phyloP scores from a whole-genome alignment of 139 green algal genomes.

The Ostreobium quekettii region DNA sequence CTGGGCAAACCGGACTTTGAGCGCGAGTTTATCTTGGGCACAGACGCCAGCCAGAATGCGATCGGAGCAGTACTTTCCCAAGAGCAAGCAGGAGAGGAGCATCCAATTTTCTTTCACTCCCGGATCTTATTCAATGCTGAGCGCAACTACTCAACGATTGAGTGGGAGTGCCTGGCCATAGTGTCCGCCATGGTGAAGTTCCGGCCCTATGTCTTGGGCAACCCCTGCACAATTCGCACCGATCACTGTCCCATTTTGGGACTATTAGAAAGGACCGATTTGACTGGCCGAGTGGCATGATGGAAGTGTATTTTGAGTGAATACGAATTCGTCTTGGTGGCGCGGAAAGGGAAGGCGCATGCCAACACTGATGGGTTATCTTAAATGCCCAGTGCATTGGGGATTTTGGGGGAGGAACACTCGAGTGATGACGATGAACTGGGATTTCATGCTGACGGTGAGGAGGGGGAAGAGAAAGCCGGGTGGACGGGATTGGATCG shows the following conservation, averaged over 20 bases:
- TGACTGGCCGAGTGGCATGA: not conserved
- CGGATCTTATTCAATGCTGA: not conserved
- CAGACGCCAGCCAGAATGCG: not conserved
- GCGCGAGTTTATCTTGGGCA: not conserved
- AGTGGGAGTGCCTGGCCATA: not conserved
- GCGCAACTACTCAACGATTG: not conserved
- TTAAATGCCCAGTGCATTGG: too few relatives aligned
- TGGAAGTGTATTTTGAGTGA: too few relatives aligned
- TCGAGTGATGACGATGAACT: too few relatives aligned
- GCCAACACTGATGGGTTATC: too few relatives aligned
- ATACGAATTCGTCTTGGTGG: too few relatives aligned
- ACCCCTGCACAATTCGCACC: not conserved
- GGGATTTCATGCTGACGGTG: too few relatives aligned
- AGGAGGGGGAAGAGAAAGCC: too few relatives aligned
- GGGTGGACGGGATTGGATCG: too few relatives aligned
- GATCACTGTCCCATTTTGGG: not conserved
- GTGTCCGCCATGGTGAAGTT: not conserved
- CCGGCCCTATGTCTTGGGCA: not conserved
- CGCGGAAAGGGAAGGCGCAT: too few relatives aligned
- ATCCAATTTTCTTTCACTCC: not conserved
- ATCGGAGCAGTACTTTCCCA: not conserved
- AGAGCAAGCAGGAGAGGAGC: not conserved
- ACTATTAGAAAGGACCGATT: not conserved
- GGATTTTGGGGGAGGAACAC: too few relatives aligned
- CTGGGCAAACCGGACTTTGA: not conserved